phyloP scores from a whole-genome alignment of 1,139 yeast genomes.

The Hanseniaspora uvarum region DNA sequence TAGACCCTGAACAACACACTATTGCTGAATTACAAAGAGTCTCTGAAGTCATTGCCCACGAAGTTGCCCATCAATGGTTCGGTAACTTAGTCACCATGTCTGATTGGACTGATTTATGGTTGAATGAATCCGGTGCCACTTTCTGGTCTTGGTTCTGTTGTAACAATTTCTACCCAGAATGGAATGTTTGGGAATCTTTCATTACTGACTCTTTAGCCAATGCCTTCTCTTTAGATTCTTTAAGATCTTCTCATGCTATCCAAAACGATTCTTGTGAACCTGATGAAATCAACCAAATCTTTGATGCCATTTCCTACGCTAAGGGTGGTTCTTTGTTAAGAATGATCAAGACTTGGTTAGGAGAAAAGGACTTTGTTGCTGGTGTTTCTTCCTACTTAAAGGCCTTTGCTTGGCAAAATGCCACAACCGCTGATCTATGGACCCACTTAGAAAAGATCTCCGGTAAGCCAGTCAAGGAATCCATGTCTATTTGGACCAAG shows the following conservation, averaged over 20 bases:
- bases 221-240: slow-evolving; percentile 61
- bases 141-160: slow-evolving; percentile 81
- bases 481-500: slow-evolving; percentile 76
- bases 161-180: slow-evolving; percentile 68
- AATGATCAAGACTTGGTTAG: slow-evolving; percentile 68
- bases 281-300: slow-evolving; percentile 75
- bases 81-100: slow-evolving; percentile 88
- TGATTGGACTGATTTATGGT: slow-evolving; percentile 92
- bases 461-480: slow-evolving; percentile 58
- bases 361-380: slow-evolving; percentile 61
- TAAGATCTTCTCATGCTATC: slow-evolving; percentile 76
- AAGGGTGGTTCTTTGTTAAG: slow-evolving; percentile 73
- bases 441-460: slow-evolving; percentile 59
- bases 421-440: slow-evolving; percentile 76
- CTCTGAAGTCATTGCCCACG: slow-evolving; percentile 82
- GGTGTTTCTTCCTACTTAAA: slow-evolving; percentile 70
- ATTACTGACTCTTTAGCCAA: slow-evolving; percentile 59
- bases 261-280: slow-evolving; percentile 77
- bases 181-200: slow-evolving; percentile 74
- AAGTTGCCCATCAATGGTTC: slow-evolving; percentile 89
- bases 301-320: slow-evolving; percentile 73
- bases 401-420: slow-evolving; percentile 63
- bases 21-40: slow-evolving; percentile 64
- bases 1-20: slow-evolving; percentile 56
- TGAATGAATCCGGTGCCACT: slow-evolving; percentile 86